These are phyloP conservation scores for Elaeagnus macrophylla DNA, from an alignment of 306 rosid genomes.

Conservation along the genomic window DNA sequence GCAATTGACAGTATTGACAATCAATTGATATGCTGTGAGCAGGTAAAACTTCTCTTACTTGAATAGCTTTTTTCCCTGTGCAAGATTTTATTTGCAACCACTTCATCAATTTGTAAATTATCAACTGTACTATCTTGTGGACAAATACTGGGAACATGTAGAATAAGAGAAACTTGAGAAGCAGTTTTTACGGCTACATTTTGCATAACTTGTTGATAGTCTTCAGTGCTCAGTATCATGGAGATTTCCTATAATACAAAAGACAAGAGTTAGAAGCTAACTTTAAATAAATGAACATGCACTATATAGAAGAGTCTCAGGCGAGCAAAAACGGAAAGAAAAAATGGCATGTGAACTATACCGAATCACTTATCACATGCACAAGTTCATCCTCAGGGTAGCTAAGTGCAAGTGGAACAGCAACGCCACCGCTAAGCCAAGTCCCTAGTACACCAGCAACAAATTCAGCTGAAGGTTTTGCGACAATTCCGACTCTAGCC, in stretches of 20 bases:
- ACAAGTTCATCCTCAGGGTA: slow-evolving; percentile 86
- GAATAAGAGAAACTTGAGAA: slow-evolving; percentile 57
- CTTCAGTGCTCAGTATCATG: slow-evolving; percentile 75
- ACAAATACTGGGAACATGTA: slow-evolving; percentile 44
- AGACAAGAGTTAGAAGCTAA: too few relatives aligned
- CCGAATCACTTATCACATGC: slow-evolving; percentile 73
- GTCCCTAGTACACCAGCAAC: slow-evolving; percentile 83
- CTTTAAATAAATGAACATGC: too few relatives aligned
- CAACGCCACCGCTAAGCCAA: slow-evolving; percentile 93
- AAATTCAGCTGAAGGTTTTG: slow-evolving; percentile 91
- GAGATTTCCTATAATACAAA: slow-evolving; percentile 51
- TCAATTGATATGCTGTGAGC: slow-evolving; percentile 11
- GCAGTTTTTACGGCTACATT: slow-evolving; percentile 59
- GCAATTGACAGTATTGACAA: neutral
- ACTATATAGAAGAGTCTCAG: neutral
- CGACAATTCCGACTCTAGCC: slow-evolving; percentile 83
- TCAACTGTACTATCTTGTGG: slow-evolving; percentile 30
- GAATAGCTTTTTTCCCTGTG: slow-evolving; percentile 26
- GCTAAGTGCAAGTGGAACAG: slow-evolving; percentile 90
- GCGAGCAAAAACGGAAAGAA: neutral
- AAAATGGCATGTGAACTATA: slow-evolving; percentile 21
- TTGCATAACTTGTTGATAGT: slow-evolving; percentile 66
- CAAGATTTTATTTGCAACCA: slow-evolving; percentile 28
- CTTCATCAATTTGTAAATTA: slow-evolving; percentile 31
- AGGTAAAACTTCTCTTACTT: slow-evolving; percentile 35